phyloP scores from a whole-genome alignment of 148 eudicot genomes.

The Euryodendron excelsum region DNA sequence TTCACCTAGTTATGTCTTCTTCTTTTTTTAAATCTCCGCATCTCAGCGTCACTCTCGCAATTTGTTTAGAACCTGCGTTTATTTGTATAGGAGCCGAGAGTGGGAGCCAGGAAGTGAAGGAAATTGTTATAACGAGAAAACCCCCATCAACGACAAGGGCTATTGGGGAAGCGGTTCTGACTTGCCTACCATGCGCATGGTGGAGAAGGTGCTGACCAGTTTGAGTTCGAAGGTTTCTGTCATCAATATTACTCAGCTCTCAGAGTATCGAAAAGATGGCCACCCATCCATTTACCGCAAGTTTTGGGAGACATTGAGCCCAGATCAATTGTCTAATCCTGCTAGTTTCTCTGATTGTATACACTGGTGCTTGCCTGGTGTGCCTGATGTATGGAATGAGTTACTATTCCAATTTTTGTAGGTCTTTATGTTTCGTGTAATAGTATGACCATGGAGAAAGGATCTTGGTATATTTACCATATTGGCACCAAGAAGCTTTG shows the following conservation, averaged over 20 bases:
- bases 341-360: conserved; percentile 82
- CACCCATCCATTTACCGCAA: conserved; percentile 93
- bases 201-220: conserved; percentile 46
- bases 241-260: conserved; percentile 87
- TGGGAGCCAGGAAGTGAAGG: conserved; percentile 79
- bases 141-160: conserved; percentile 47
- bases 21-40: background rate
- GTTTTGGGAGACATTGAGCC: conserved; percentile 85
- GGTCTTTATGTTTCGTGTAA: background rate
- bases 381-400: conserved; percentile 87
- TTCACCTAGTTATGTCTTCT: background rate
- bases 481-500: background rate
- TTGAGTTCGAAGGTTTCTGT: conserved; percentile 68
- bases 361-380: conserved; percentile 95
- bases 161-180: conserved; percentile 95
- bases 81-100: conserved; percentile 58
- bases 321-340: conserved; percentile 65
- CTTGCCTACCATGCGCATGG: conserved; percentile 80
- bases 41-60: background rate
- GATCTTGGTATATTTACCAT: background rate
- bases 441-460: background rate
- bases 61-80: background rate
- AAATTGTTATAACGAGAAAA: conserved; percentile 72
- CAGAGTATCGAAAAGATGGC: conserved; percentile 89
- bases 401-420: conserved; percentile 73